These are phyloP conservation scores for Colletotrichum lupini DNA, from an alignment of 2,329 filamentous ascomycete species.

Conservation along the genomic window DNA sequence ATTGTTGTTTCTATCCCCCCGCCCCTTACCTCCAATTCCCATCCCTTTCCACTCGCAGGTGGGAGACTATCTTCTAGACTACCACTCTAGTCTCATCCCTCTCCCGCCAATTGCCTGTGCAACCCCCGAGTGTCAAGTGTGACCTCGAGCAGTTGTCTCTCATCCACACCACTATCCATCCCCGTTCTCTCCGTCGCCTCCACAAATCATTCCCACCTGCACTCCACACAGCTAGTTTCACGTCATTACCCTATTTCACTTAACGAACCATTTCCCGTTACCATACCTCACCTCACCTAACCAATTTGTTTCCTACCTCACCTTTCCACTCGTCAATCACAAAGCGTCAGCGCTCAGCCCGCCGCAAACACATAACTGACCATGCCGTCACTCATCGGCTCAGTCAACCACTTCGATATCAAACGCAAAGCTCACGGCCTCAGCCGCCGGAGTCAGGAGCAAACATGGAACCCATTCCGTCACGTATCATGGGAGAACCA, in stretches of 20 bases:
- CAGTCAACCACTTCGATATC: conserved; percentile 59
- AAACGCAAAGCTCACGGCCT: conserved; percentile 57
- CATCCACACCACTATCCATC: not conserved
- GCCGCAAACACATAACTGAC: conserved; percentile 12
- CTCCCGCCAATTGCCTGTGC: conserved; percentile 10
- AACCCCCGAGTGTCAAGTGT: not conserved
- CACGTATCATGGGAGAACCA: conserved; percentile 50
- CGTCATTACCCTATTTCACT: conserved; percentile 32
- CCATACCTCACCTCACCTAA: not conserved
- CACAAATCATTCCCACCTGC: conserved; percentile 21
- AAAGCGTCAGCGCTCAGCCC: not conserved
- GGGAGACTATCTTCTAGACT: not conserved
- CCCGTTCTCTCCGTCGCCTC: conserved; percentile 12
- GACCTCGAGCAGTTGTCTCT: not conserved
- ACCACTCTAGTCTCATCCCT: not conserved
- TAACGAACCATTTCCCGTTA: conserved; percentile 9
- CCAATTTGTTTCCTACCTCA: not conserved
- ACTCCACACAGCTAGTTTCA: conserved; percentile 32
- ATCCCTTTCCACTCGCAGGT: not conserved
- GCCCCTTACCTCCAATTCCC: not conserved
- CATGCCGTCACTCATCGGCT: conserved; percentile 26
- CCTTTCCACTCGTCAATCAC: not conserved
- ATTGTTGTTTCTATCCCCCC: not conserved
- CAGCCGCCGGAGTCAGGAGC: conserved; percentile 50
- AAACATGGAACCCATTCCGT: conserved; percentile 57